Evolutionary conservation across 805 yeast genomes (phyloP).

Genomic region (Saccharomycopsis vini): DNA sequence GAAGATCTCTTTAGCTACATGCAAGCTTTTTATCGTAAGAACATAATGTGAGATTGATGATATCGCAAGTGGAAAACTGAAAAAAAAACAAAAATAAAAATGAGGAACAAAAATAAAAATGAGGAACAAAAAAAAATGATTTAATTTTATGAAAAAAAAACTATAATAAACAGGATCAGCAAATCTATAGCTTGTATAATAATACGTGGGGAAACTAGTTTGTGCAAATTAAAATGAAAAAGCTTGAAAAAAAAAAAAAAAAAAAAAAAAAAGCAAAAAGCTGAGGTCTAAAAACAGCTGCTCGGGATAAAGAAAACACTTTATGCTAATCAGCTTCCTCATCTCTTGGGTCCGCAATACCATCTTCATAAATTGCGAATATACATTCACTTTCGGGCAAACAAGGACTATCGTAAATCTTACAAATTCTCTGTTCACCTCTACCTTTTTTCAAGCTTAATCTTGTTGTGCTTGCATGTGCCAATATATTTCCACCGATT

Average conservation of each 20-base stretch:
- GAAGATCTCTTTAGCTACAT: too few species aligned
- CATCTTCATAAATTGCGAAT: conserved; percentile 94
- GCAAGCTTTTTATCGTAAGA: too few species aligned
- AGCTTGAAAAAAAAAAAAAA: background rate
- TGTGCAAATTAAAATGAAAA: too few species aligned
- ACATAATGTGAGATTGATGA: too few species aligned
- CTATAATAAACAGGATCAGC: too few species aligned
- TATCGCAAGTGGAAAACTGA: too few species aligned
- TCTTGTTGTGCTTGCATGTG: conserved; percentile 93
- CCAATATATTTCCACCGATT: conserved; percentile 95
- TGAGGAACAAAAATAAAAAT: too few species aligned
- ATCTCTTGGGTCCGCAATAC: conserved; percentile 90
- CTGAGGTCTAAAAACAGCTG: background rate
- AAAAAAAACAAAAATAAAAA: too few species aligned
- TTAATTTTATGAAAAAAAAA: too few species aligned
- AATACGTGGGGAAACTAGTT: too few species aligned
- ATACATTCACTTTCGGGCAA: conserved; percentile 92
- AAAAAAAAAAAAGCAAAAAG: background rate
- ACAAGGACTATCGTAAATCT: conserved; percentile 93
- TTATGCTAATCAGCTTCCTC: conserved; percentile 50
- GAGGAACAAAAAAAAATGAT: too few species aligned
- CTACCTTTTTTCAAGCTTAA: conserved; percentile 83
- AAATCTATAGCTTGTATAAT: too few species aligned
- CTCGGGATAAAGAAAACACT: background rate
- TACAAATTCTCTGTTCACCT: conserved; percentile 88